Evolutionary conservation across 1,284 basidiomycete species (phyloP), one percentile per base, ranked within the genome.

Genomic region (Crepidotus sp.): DNA sequence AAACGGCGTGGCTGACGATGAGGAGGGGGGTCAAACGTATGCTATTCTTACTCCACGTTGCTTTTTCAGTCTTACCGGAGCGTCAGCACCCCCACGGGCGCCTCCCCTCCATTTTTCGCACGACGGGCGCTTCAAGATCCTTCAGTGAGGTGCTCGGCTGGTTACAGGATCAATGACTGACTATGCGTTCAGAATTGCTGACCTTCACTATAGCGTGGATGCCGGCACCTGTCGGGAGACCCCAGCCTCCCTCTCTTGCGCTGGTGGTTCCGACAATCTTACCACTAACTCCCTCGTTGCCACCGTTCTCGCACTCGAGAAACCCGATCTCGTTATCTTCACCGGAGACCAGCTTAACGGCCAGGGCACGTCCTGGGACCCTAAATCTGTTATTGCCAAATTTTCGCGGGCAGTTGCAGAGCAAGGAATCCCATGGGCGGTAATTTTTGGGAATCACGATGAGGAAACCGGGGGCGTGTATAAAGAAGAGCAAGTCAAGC

Each of bases 381-480:
- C 83, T 3, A 77, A 80, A 52, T 85, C 82, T 3, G 85, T 94
- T 2, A 67, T 97, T 3, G 83, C 92, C 3, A 95, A 95, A 62
- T 94, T 93, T 57, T 80, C 89, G 0, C 70, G 70, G 14, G 80
- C 80, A 0, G 83, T 90, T 4, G 85, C 85, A 8, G 74, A 81
- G 10, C 76, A 83, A 18, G 63, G 73, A 36, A 85, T 96, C 24
- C 84, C 92, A 0, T 98, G 92, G 89, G 79, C 88, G 2, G 85
- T 83, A 0, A 76, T 97, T 4, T 89, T 96, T 59, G 90, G 94
- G 2, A 97, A 98, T 57, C 94, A 97, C 59, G 92, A 95, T 56
- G 74, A 76, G 36, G 86, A 92, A 54, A 75, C 81, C 50, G 79
- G 80, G 1, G 34, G 33, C 19, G 65, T 78, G 46, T 59, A 67